Evolutionary conservation across 257 asterid genomes (phyloP).

Genomic region (Penstemon barbatus): DNA sequence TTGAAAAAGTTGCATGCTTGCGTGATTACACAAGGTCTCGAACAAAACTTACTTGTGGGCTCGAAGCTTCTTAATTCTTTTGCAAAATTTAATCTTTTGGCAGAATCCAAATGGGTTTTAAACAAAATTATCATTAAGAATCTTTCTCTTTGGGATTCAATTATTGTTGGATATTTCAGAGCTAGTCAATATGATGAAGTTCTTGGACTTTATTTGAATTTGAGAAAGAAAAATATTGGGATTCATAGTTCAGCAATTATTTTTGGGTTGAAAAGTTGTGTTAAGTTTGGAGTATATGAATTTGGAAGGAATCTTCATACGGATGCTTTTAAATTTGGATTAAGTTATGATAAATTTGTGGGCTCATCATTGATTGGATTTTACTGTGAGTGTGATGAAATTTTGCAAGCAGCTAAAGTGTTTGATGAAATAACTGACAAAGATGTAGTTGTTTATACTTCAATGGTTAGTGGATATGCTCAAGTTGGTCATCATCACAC

Average conservation of each 20-base stretch:
- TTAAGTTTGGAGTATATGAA: constrained; percentile 31
- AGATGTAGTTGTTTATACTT: constrained; percentile 62
- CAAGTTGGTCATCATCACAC: constrained; percentile 36
- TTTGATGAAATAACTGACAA: constrained; percentile 53
- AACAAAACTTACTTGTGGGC: constrained; percentile 31
- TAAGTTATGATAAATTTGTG: constrained; percentile 42
- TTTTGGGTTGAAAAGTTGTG: constrained; percentile 57
- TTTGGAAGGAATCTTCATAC: constrained; percentile 52
- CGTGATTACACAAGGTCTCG: constrained; percentile 43
- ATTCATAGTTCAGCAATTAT: constrained; percentile 41
- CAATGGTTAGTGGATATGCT: constrained; percentile 50
- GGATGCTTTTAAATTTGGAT: constrained; percentile 52
- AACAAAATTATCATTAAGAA: constrained; percentile 26
- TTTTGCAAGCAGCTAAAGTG: constrained; percentile 55
- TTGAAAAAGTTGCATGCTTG: constrained; percentile 48
- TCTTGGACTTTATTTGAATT: constrained; percentile 33
- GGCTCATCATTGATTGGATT: constrained; percentile 53
- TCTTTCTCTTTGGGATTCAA: constrained; percentile 46
- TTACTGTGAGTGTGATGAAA: constrained; percentile 31
- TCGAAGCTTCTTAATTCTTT: constrained; percentile 39
- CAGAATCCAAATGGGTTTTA: constrained; percentile 48
- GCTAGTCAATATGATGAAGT: constrained; percentile 41
- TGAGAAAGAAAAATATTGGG: constrained; percentile 39
- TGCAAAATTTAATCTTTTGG: constrained; percentile 38
- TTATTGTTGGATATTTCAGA: constrained; percentile 41